Base-by-base conservation (phyloP, 768 basidiomycete species). In the Naganishia onofrii region DNA sequence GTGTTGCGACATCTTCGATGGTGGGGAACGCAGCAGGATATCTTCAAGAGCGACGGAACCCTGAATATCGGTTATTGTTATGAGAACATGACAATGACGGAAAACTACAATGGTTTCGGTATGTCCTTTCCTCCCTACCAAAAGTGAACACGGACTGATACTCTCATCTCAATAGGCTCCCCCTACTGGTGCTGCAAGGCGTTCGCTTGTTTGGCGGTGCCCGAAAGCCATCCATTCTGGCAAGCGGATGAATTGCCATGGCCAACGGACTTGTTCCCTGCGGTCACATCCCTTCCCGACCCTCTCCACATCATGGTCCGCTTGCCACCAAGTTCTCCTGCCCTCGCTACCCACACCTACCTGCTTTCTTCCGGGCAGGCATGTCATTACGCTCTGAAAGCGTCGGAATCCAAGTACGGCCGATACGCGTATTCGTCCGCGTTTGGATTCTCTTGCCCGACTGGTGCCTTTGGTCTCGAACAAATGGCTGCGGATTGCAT, bases 121-220 rank as follows among this genome's bases (percentile, higher is more conserved):
- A 63, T 70, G 76, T 73, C n/a, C 1, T 34, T 51, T 28, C 6
- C 34, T 42, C 56, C 29, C 15, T 38, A 32, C 32, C 29, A 48
- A 32, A 1, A 12, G 6, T n/a, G n/a, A 31, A 53, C 0, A 21
- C 17, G n/a, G 23, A 8, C 48, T 38, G 23, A 52, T 34, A 3
- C 8, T 6, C 17, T n/a, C 8, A 3, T 21, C 19, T 31, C 23
- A 7, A 86, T 87, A 21, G 89, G 89, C 23, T 89, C 88, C 29
- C 88, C 88, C 1, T 91, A 90, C 80, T 90, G 89, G 90, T 88
- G 87, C 76, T 90, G 88, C 82, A 89, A 90, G 76, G 87, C 88
- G 0, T 90, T 91, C 78, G 83, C 88, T 46, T 79, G 88, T 7
- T 85, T 90, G 19, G 83, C 88, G 7, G 83, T 89, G 3, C 86